phyloP scores from a whole-genome alignment of 2,329 filamentous ascomycete species.

The Xylogone sp. region DNA sequence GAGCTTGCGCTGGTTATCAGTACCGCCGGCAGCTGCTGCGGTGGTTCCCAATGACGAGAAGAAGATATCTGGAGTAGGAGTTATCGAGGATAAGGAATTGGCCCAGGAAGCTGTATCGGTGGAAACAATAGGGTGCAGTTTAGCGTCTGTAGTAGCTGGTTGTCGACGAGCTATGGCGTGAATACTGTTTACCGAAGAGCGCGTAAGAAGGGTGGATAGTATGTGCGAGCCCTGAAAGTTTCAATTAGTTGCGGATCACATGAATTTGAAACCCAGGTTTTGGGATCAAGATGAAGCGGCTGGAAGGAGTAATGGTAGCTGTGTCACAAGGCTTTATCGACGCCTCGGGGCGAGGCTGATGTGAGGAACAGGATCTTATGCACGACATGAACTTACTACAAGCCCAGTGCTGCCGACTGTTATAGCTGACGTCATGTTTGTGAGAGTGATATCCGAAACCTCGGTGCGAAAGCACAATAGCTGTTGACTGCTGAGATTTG shows the following conservation, averaged over 20 bases:
- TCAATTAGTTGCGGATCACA: background rate
- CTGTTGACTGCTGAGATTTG: no score
- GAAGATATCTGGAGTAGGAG: conserved; percentile 58
- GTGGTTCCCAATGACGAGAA: conserved; percentile 82
- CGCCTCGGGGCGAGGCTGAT: no score
- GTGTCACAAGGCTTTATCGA: no score
- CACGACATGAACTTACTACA: conserved; percentile 34
- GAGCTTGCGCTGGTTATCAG: conserved; percentile 80
- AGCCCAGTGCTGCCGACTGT: conserved; percentile 44
- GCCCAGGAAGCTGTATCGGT: conserved; percentile 69
- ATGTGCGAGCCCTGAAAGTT: conserved; percentile 61
- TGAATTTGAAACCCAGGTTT: no score
- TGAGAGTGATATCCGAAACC: no score
- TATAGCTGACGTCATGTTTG: conserved; percentile 39
- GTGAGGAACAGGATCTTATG: background rate
- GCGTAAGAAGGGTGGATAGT: conserved; percentile 58
- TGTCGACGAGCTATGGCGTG: conserved; percentile 60
- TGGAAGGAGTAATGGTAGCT: no score
- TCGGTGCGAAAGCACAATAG: no score
- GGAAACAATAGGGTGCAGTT: conserved; percentile 64
- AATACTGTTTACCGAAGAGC: conserved; percentile 48
- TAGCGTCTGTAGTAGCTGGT: conserved; percentile 47
- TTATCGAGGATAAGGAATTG: conserved; percentile 49
- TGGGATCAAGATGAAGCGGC: no score
- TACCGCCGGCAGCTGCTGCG: conserved; percentile 65